These are phyloP conservation scores for Tulasnella sp. DNA, from an alignment of 768 basidiomycete species.

Conservation along the genomic window DNA sequence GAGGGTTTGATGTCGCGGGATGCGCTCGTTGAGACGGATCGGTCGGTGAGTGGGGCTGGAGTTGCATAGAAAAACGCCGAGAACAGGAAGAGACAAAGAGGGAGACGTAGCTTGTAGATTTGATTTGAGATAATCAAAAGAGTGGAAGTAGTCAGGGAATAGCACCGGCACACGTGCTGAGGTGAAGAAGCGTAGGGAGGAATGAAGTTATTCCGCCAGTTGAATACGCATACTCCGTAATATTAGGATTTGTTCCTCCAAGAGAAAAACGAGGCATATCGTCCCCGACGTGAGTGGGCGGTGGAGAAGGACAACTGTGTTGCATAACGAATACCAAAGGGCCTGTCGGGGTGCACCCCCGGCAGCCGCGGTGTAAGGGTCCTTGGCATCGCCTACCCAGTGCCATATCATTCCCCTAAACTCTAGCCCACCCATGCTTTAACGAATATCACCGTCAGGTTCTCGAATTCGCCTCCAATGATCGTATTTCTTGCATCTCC, in stretches of 20 bases:
- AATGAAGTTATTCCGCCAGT: too few relatives aligned
- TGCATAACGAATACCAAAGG: not conserved
- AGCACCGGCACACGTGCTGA: too few relatives aligned
- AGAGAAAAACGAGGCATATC: not conserved
- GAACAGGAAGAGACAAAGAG: not conserved
- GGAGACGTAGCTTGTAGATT: not conserved
- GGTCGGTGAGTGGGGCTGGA: not conserved
- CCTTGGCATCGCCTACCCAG: too few relatives aligned
- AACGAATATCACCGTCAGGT: too few relatives aligned
- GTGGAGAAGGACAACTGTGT: not conserved
- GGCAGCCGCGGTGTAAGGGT: too few relatives aligned
- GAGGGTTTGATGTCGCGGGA: not conserved
- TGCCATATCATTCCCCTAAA: too few relatives aligned
- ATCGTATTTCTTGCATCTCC: too few relatives aligned
- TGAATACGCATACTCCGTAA: too few relatives aligned
- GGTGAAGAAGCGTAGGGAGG: too few relatives aligned
- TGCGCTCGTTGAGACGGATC: not conserved
- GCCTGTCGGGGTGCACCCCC: not conserved
- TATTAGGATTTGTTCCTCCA: not conserved
- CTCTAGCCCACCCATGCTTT: too few relatives aligned
- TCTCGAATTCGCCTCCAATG: too few relatives aligned
- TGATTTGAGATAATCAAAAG: not conserved
- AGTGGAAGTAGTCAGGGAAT: not conserved
- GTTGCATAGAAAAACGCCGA: not conserved
- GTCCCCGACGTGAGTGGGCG: not conserved